Evolutionary conservation across 805 yeast genomes (phyloP).

Genomic region (Pichia thaimueangensis): DNA sequence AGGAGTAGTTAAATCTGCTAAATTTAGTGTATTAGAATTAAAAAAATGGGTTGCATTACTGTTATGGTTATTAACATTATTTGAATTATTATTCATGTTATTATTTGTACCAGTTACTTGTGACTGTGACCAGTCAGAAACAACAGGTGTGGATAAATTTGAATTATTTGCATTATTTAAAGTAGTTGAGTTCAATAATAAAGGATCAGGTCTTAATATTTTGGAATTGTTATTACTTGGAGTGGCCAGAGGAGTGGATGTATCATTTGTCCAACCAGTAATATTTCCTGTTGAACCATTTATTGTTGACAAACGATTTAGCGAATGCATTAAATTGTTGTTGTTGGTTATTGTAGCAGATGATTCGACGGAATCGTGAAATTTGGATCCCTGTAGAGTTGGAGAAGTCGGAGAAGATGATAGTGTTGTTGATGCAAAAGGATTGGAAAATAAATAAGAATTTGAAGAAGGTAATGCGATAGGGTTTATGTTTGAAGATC

Average conservation of each 20-base stretch:
- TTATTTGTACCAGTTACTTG: neutral
- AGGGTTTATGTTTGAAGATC: constrained; percentile 3
- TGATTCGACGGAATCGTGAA: too few species aligned
- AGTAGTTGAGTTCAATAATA: constrained; percentile 2
- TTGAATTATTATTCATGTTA: constrained; percentile 5
- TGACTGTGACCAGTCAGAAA: too few species aligned
- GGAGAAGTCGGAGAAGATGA: constrained; percentile 11
- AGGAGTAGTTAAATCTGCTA: constrained; percentile 7
- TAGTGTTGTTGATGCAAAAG: constrained; percentile 3
- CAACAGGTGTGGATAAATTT: too few species aligned
- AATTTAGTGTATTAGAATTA: constrained; percentile 10
- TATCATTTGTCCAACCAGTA: constrained; percentile 11
- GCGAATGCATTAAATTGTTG: neutral
- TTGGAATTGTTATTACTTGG: constrained; percentile 12
- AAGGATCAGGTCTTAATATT: constrained; percentile 10
- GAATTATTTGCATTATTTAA: neutral
- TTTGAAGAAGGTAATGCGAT: neutral
- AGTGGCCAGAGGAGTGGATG: constrained; percentile 11
- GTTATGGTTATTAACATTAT: neutral
- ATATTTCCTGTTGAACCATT: constrained; percentile 1
- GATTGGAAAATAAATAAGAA: constrained; percentile 5
- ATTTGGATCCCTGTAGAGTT: constrained; percentile 1
- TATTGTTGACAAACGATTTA: neutral
- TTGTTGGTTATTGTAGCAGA: neutral
- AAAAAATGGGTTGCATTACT: neutral